Evolutionary conservation across 257 asterid species (phyloP), one percentile per base, ranked within the genome.

Genomic region (Solanum boliviense): DNA sequence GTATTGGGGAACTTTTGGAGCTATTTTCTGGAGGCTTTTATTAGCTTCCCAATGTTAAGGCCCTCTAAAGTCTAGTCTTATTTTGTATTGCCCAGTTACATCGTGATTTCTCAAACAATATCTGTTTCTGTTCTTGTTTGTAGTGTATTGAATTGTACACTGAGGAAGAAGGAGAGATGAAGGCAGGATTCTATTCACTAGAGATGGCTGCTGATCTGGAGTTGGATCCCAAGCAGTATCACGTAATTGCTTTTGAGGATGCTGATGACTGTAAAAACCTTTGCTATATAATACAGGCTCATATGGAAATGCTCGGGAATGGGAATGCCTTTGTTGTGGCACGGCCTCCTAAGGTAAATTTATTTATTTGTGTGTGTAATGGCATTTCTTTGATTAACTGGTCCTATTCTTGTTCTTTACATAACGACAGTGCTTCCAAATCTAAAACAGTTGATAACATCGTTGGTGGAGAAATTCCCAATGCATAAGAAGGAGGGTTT

Each of bases 181-280:
- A 90, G 89, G 93, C 92, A 62, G 99, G 99, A 65, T 94, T 97
- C 78, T 97, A 97, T 92, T 94, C 99, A 7, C 89, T 97, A 90
- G 99, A 96, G 92, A 97, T 97, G 99, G 99, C 98, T 56, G 91
- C 98, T 88, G 98, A 97, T 93, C 98, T 96, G 46, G 98, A 96
- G 87, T 92, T 97, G 93, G 95, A 95, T 31, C 99, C 99, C 20
- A 95, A 96, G 92, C 99, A 90, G 84, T 91, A 91, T 89, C 99
- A 97, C 25, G 93, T 96, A 65, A 93, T 97, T 92, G 98, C 96
- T 86, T 97, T 97, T 79, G 98, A 95, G 92, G 95, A 97, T 92
- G 94, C 99, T 83, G 93, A 95, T 65, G 98, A 97, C 86, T 91
- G 97, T 93, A 97, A 95, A 92, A 95, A 95, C 39, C 92, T 97